phyloP scores from a whole-genome alignment of 2,329 filamentous ascomycete genomes.

The Gaeumannomyces sp. region DNA sequence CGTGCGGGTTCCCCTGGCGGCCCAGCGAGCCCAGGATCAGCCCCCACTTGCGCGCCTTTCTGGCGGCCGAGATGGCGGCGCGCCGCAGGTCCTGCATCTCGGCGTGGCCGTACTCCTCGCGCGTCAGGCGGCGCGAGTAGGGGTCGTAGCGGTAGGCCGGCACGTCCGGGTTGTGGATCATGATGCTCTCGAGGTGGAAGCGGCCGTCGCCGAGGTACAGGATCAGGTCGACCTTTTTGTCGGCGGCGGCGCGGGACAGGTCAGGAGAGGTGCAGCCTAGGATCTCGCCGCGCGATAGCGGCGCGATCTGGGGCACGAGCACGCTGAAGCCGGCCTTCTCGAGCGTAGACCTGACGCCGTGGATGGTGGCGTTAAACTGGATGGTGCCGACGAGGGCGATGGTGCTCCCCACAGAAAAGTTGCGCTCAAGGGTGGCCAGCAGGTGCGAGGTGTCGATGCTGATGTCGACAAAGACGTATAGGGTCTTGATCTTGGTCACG shows the following conservation, averaged over 20 bases:
- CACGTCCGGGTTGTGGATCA: slow-evolving; percentile 93
- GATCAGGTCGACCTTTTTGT: slow-evolving; percentile 63
- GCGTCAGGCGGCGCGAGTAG: slow-evolving; percentile 84
- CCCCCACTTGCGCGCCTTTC: slow-evolving; percentile 76
- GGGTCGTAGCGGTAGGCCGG: slow-evolving; percentile 96
- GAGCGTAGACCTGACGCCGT: slow-evolving; percentile 71
- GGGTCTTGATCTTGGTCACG: slow-evolving; percentile 91
- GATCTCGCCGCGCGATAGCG: slow-evolving; percentile 90
- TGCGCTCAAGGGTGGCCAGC: slow-evolving; percentile 77
- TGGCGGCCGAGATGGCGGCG: slow-evolving; percentile 69
- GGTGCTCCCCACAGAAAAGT: slow-evolving; percentile 78
- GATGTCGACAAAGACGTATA: slow-evolving; percentile 98
- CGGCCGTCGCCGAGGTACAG: slow-evolving; percentile 88
- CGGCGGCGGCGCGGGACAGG: slow-evolving; percentile 31
- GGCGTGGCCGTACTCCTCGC: slow-evolving; percentile 85
- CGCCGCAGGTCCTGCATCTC: slow-evolving; percentile 81
- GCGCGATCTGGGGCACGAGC: slow-evolving; percentile 85
- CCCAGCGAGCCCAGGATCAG: slow-evolving; percentile 89
- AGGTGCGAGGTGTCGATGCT: slow-evolving; percentile 89
- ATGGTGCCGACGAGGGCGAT: slow-evolving; percentile 95
- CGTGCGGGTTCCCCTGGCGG: slow-evolving; percentile 92
- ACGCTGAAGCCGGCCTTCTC: slow-evolving; percentile 81
- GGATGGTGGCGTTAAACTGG: slow-evolving; percentile 96
- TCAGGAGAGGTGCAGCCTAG: slow-evolving; percentile 90
- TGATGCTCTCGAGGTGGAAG: slow-evolving; percentile 95